Evolutionary conservation across 2,329 filamentous ascomycete species (phyloP).

Genomic region (Microdochium nivale): DNA sequence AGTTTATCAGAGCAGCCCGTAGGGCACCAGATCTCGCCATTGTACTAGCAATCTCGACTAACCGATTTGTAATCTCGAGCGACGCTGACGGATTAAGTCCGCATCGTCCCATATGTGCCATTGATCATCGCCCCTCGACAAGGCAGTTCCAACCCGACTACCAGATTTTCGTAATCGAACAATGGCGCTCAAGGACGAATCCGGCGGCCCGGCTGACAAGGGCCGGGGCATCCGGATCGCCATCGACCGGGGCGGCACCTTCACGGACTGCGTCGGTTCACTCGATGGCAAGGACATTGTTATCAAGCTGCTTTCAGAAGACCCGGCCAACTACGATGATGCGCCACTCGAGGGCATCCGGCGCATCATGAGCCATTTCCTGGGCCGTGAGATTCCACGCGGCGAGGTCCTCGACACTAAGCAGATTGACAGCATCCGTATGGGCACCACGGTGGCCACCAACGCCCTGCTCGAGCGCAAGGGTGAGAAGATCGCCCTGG

Average conservation of each 20-base stretch:
- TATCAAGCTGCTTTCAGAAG: conserved; percentile 83
- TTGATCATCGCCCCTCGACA: too few species aligned
- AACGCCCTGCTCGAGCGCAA: conserved; percentile 87
- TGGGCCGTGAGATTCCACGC: conserved; percentile 65
- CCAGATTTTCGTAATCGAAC: too few species aligned
- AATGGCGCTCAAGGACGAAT: not conserved
- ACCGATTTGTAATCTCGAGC: too few species aligned
- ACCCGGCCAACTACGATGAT: conserved; percentile 84
- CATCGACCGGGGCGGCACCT: conserved; percentile 77
- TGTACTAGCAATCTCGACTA: too few species aligned
- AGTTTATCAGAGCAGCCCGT: too few species aligned
- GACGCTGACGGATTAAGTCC: too few species aligned
- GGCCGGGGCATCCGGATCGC: conserved; percentile 63
- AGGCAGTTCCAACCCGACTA: too few species aligned
- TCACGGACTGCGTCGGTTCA: conserved; percentile 87
- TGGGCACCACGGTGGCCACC: conserved; percentile 93
- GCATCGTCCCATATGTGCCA: too few species aligned
- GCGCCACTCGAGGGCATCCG: conserved; percentile 87
- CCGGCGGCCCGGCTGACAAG: conserved; percentile 7
- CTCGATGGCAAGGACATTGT: conserved; percentile 68
- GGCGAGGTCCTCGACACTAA: conserved; percentile 74
- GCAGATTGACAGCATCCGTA: conserved; percentile 81
- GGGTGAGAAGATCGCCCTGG: conserved; percentile 78
- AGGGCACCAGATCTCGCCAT: too few species aligned
- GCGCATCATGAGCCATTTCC: conserved; percentile 73